Evolutionary conservation across 192 early-diverging fungal species (phyloP), one percentile per base, ranked within the genome.

Genomic region (Coemansia sp.): DNA sequence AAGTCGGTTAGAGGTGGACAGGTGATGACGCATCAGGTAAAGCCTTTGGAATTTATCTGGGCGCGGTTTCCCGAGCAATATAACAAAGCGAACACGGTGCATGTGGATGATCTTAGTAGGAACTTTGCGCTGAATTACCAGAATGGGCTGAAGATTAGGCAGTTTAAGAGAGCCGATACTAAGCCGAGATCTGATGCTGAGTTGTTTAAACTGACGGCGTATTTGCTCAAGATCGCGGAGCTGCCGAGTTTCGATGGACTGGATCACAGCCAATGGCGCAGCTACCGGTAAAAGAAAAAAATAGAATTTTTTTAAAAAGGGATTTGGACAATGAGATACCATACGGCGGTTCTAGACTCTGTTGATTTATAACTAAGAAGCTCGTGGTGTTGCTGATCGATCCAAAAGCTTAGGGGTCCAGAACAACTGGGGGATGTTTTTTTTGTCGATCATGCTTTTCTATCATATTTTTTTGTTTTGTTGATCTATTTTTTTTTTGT

Each of bases 51-150:
- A 60, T 82, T 87, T 49, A 89, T 89, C 16, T 87, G 85, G 83
- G n/a, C 73, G 34, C 73, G 84, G 64, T 87, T 87, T 29, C 84
- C 85, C 0, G 50, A 63, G 0, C 72, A 80, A 56, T 89, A 77
- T 42, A 63, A 59, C 17, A 63, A 62, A 5, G 65, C 67, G 8
- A 89, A 90, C 66, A 92, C 90, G 0, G 77, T 90, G 18, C 90
- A 92, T 49, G 67, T 92, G 3, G 91, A 92, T 57, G 91, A 92
- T 50, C 61, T 92, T 68, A 77, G 83, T 22, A 76, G 89, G 16
- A 92, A 92, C 60, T 92, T 92, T 86, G 88, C 88, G 0, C 83
- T 92, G 66, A 92, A 92, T 57, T 83, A 83, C 31, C 82, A 85
- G 56, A 84, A 80, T 25, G 89, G 89, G 5, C 68, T 92, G 18